Conservation (phyloP, 768 basidiomycete genomes). For the Lactifluus volemus region DNA sequence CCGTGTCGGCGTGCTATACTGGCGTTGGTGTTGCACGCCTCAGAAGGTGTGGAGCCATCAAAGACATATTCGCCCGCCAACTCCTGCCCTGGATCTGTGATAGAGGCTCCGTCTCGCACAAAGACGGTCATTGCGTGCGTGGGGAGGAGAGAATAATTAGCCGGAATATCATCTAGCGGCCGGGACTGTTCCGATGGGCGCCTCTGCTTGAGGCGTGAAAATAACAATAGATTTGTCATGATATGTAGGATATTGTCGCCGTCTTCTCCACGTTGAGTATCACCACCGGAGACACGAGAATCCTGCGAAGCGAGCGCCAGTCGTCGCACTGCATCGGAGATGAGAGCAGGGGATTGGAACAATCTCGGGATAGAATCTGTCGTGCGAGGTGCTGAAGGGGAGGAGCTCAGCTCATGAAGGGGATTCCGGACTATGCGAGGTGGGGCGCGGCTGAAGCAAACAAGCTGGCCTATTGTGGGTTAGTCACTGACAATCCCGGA, state of each 20-base stretch:
- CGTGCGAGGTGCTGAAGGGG: slow-evolving; percentile 29
- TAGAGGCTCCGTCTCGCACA: slow-evolving; percentile 17
- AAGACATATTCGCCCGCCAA: slow-evolving; percentile 18
- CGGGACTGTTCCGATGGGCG: slow-evolving; percentile 37
- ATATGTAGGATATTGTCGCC: slow-evolving; percentile 57
- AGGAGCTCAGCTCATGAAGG: slow-evolving; percentile 39
- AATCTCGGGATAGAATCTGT: slow-evolving; percentile 27
- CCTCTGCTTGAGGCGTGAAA: slow-evolving; percentile 44
- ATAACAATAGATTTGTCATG: slow-evolving; percentile 68
- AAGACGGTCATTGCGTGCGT: slow-evolving; percentile 24
- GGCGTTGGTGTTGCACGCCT: slow-evolving; percentile 15
- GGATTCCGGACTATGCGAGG: slow-evolving; percentile 60
- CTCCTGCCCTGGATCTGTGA: slow-evolving; percentile 14
- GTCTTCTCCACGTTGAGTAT: slow-evolving; percentile 38
- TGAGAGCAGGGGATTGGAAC: slow-evolving; percentile 55
- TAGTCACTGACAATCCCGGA: background rate
- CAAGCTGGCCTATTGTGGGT: slow-evolving; percentile 57
- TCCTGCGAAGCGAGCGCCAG: slow-evolving; percentile 57
- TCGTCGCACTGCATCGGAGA: slow-evolving; percentile 66
- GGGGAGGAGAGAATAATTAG: slow-evolving; percentile 47
- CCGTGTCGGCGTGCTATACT: slow-evolving; percentile 8
- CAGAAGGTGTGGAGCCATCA: slow-evolving; percentile 7
- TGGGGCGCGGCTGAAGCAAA: slow-evolving; percentile 78
- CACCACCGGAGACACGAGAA: slow-evolving; percentile 31
- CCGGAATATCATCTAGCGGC: slow-evolving; percentile 38